Percentiles rank a stretch among this genome's conserved stretches.
Conservation (phyloP, 2,329 filamentous ascomycete species). For the Dactylellina cionopaga region DNA sequence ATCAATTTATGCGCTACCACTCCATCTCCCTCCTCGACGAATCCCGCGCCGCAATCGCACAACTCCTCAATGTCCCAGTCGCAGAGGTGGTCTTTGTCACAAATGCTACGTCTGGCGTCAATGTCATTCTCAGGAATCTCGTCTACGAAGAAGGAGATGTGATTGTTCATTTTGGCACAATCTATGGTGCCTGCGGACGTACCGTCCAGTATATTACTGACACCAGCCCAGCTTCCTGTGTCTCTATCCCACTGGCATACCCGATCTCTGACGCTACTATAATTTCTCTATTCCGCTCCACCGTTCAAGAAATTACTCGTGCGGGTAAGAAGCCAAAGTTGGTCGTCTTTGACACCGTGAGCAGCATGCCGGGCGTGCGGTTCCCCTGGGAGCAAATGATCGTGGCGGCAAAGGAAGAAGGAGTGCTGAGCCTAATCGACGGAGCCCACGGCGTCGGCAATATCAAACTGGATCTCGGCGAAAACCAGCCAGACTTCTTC, state of each 20-base stretch:
- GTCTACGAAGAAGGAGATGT: slow-evolving; percentile 75
- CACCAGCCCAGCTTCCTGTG: slow-evolving; percentile 65
- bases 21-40: slow-evolving; percentile 72
- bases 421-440: slow-evolving; percentile 79
- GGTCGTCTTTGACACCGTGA: slow-evolving; percentile 82
- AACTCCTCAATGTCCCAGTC: slow-evolving; percentile 72
- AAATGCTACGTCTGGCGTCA: slow-evolving; percentile 82
- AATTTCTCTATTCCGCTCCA: slow-evolving; percentile 69
- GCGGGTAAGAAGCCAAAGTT: slow-evolving; percentile 73
- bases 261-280: slow-evolving; percentile 77
- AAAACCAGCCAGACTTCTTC: slow-evolving; percentile 83
- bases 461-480: slow-evolving; percentile 73
- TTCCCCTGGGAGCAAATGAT: slow-evolving; percentile 80
- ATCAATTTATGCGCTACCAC: slow-evolving; percentile 78
- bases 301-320: slow-evolving; percentile 66
- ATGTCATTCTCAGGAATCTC: slow-evolving; percentile 81
- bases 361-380: slow-evolving; percentile 78
- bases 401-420: slow-evolving; percentile 71
- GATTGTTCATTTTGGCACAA: slow-evolving; percentile 79
- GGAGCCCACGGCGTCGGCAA: slow-evolving; percentile 87
- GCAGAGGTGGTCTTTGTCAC: slow-evolving; percentile 78
- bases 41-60: slow-evolving; percentile 72
- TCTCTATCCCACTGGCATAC: slow-evolving; percentile 72
- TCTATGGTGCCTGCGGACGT: slow-evolving; percentile 82
- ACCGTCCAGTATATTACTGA: slow-evolving; percentile 78